These are phyloP conservation scores for Pouteria glomerata DNA, from an alignment of 148 eudicot species.

Conservation along the genomic window DNA sequence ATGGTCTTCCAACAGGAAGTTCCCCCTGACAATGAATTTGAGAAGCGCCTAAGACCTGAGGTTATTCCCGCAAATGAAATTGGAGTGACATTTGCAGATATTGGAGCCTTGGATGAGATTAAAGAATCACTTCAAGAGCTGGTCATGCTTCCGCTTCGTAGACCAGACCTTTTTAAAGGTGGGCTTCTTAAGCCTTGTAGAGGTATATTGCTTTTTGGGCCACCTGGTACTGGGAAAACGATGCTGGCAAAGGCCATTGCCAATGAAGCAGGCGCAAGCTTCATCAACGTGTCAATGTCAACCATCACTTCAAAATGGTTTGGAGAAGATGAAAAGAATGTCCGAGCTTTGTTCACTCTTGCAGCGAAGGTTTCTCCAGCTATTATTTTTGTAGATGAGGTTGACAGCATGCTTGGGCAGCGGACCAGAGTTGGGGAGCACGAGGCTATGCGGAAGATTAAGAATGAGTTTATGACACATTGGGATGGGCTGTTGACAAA, in stretches of 20 bases:
- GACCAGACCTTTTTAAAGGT: conserved; percentile 90
- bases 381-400: conserved; percentile 87
- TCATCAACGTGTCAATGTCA: conserved; percentile 92
- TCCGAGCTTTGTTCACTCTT: conserved; percentile 81
- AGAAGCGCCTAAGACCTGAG: conserved; percentile 88
- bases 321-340: conserved; percentile 96
- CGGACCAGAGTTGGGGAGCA: conserved; percentile 90
- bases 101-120: conserved; percentile 75
- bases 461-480: conserved; percentile 92
- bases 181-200: conserved; percentile 94
- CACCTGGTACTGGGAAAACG: conserved; percentile 93
- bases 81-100: conserved; percentile 81
- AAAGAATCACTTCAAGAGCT: conserved; percentile 89
- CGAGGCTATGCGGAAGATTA: conserved; percentile 92
- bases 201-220: conserved; percentile 82
- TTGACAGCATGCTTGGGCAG: conserved; percentile 95
- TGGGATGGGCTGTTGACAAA: conserved; percentile 90
- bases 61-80: conserved; percentile 80
- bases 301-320: conserved; percentile 97
- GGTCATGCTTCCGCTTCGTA: conserved; percentile 83
- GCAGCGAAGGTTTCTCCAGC: conserved; percentile 92
- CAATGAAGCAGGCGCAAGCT: conserved; percentile 94
- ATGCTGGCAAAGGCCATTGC: conserved; percentile 97
- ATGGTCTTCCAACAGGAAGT: conserved; percentile 51
- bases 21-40: conserved; percentile 87